Evolutionary conservation across 768 basidiomycete genomes (phyloP), one percentile per base, ranked within the genome.

Genomic region (Tremella yokohamensis): DNA sequence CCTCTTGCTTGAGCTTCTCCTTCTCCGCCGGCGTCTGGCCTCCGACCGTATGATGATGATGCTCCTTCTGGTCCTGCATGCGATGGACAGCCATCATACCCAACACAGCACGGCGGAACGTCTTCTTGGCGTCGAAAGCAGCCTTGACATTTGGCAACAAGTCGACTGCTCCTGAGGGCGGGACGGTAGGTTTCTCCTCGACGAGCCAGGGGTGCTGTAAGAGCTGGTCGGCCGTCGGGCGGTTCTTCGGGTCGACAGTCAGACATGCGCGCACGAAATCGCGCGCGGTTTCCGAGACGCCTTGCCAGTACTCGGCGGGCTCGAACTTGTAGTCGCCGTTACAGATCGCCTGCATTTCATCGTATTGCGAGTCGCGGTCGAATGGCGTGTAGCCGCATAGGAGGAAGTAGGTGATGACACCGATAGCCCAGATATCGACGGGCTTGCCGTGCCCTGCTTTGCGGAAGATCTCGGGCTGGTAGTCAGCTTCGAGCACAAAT

Each of bases 371-470:
- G 58, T 97, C 93, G 22, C 90, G 85, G 76, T 98, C 93, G 74
- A 99, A 99, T 0, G 96, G 96, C 4, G 96, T 99, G 80, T 98
- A 78, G 8, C 84, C 85, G 52, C 85, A 86, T 24, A 97, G 85
- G 2, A 97, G 80, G 85, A 96, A 96, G 79, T 97, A 97, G 12
- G 94, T 89, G 76, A 99, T 93, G 49, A 99, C 94, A 39, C 94
- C 94, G 84, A 98, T 93, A 0, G 94, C 92, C 93, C 91, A 93
- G 55, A 94, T 79, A 69, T 94, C 94, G 16, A 96, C 93, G 8
- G 93, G 92, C 78, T 89, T 96, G 40, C 87, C 84, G 68, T 99
- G 94, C 2, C 94, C 94, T 55, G 85, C 87, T 88, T 90, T 91
- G 76, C 86, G 84, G 81, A 94, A 94, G 62, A 96, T 94, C 76